Evolutionary conservation across 495 filamentous ascomycete species (phyloP), one percentile per base, ranked within the genome.

Genomic region (Lasiosphaeriaceae sp.): DNA sequence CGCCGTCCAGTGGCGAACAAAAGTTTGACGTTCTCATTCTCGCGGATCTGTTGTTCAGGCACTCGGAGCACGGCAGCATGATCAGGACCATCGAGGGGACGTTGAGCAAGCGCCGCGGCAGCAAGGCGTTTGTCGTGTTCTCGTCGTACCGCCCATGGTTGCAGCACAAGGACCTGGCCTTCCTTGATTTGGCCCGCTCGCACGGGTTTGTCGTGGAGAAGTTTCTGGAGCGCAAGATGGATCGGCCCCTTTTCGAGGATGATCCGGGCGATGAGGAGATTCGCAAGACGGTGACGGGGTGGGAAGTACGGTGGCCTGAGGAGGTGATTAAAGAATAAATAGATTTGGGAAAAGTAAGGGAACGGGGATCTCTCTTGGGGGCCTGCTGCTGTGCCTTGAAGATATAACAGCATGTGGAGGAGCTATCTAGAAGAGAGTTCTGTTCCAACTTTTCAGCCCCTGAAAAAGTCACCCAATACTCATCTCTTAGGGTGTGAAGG

Each of bases 121-220:
- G 87, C 17, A 79, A 75, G 45, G 92, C 91, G 1, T 73, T 90
- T 61, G 92, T 96, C 14, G 94, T 96, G 63, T 97, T 97, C 70
- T 95, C 91, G 0, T 90, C 89, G 2, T 95, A 97, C 74, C 77
- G 94, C 58, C 92, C 93, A 1, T 96, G 92, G 92, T 72, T 96
- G 61, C 74, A 88, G 58, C 80, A 89, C 52, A 86, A 88, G 70
- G 94, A 96, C 61, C 76, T 96, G 66, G 80, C 76, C 6, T 96
- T 97, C 74, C 96, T 97, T 65, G 86, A 90, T 22, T 62, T 89
- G 46, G 87, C 85, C 2, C 74, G 82, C 56, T 76, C 82, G 53
- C 73, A 66, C 43, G 91, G 90, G 0, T 89, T 96, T 56, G 66
- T 58, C 3, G 90, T 95, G 12, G 83, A 81, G 54, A 89, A 92